A percentile compares a stretch with the other conserved stretches of the same genome.
Evolutionary conservation across 257 asterid species (phyloP).

Genomic region (Solanum etuberosum): DNA sequence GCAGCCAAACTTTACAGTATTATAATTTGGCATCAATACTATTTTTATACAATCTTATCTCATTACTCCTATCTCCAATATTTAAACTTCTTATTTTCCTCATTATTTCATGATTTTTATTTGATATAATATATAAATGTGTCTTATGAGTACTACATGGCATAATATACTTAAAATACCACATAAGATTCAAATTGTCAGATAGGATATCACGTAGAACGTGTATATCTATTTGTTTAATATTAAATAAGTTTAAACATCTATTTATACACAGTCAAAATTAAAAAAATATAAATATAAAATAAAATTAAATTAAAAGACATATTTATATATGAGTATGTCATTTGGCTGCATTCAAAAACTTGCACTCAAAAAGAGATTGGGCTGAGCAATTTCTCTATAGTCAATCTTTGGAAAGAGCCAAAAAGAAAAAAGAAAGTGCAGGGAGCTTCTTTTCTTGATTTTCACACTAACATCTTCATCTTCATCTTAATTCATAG

Average conservation of each 20-base stretch:
- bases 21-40: neutral
- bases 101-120: no score
- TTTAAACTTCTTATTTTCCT: neutral
- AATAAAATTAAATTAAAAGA: no score
- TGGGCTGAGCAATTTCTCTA: neutral
- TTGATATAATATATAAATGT: accelerated
- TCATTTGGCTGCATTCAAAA: neutral
- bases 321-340: no score
- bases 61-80: neutral
- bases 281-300: no score
- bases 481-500: neutral
- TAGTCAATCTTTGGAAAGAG: neutral
- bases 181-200: no score
- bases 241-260: no score
- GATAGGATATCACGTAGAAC: accelerated
- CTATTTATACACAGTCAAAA: no score
- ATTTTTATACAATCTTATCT: neutral
- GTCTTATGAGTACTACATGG: neutral
- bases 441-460: neutral
- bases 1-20: neutral
- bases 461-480: neutral
- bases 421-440: neutral
- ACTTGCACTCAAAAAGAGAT: neutral
- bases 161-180: no score
- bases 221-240: neutral